Evolutionary conservation across 495 filamentous ascomycete species (phyloP).

Genomic region (Daldinia vernicosa): DNA sequence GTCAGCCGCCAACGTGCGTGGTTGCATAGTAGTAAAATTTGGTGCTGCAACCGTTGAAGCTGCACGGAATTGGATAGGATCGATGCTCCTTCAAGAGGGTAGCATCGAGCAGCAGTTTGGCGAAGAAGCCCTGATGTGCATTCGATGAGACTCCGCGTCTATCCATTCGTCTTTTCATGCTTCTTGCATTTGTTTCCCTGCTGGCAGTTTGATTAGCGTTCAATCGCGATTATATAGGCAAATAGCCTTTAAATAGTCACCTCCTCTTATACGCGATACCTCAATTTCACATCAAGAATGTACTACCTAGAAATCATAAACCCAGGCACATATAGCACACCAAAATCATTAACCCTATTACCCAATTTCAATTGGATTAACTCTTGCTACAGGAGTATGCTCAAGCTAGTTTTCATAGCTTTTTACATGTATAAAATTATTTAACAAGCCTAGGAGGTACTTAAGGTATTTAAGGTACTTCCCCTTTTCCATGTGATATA

Average conservation of each 20-base stretch:
- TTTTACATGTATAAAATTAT: neutral
- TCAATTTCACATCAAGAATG: no score
- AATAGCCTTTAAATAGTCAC: no score
- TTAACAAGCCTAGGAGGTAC: no score
- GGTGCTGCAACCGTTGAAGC: slow-evolving; percentile 62
- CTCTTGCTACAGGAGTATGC: no score
- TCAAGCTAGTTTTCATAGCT: neutral
- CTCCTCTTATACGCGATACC: no score
- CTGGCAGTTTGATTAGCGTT: neutral
- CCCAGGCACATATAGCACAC: no score
- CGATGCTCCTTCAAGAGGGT: slow-evolving; percentile 61
- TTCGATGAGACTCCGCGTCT: slow-evolving; percentile 43
- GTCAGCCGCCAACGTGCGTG: slow-evolving; percentile 84
- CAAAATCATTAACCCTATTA: no score
- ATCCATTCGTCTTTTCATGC: no score
- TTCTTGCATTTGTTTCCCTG: no score
- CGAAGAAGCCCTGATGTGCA: slow-evolving; percentile 61
- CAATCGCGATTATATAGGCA: no score
- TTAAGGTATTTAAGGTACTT: neutral
- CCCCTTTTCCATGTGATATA: neutral
- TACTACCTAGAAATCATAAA: no score
- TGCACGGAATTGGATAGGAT: slow-evolving; percentile 60
- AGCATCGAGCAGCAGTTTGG: slow-evolving; percentile 59
- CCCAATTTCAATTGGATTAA: no score
- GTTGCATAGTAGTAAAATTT: slow-evolving; percentile 91